Percentiles rank a stretch among this genome's conserved stretches.
Conservation (phyloP, 163 green algal genomes). For the Scenedesmus sp. region DNA sequence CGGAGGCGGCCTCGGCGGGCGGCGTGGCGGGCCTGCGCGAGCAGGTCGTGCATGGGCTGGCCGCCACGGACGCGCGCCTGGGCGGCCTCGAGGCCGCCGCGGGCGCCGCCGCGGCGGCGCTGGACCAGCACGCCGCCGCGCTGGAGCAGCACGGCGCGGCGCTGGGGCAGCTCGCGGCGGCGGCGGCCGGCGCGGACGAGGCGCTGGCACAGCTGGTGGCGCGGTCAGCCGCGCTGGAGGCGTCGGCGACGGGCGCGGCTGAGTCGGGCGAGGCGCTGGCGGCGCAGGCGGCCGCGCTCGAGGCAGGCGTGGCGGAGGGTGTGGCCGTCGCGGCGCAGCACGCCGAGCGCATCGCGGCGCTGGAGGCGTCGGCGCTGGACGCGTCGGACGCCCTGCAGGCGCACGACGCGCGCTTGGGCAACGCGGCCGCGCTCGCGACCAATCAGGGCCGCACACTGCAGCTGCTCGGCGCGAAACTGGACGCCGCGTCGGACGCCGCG, state of each 20-base stretch:
- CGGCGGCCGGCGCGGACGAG: background rate
- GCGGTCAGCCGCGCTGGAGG: constrained; percentile 1
- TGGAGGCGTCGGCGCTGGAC: constrained; percentile 26
- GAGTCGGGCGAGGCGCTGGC: background rate
- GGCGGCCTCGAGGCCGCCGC: background rate
- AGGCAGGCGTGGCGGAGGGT: constrained; percentile 7
- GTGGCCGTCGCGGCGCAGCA: background rate
- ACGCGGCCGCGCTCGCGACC: background rate
- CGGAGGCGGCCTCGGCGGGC: background rate
- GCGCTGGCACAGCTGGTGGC: background rate
- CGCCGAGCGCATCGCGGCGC: constrained; percentile 17
- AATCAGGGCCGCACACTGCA: constrained; percentile 31
- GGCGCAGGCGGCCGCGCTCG: constrained; percentile 1
- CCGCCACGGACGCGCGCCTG: background rate
- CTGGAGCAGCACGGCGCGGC: constrained; percentile 27
- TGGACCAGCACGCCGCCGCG: background rate
- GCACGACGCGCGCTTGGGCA: background rate
- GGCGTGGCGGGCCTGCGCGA: background rate
- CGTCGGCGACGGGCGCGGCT: constrained; percentile 5
- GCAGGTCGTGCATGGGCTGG: background rate
- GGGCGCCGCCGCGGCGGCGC: background rate
- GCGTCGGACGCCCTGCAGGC: constrained; percentile 4
- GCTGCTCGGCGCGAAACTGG: constrained; percentile 23
- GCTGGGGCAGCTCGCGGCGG: constrained; percentile 1
- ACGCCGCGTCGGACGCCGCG: background rate